Percentiles rank a stretch among this genome's conserved stretches.
Conservation (phyloP, 768 basidiomycete genomes). For the Pulveroboletus sp. region DNA sequence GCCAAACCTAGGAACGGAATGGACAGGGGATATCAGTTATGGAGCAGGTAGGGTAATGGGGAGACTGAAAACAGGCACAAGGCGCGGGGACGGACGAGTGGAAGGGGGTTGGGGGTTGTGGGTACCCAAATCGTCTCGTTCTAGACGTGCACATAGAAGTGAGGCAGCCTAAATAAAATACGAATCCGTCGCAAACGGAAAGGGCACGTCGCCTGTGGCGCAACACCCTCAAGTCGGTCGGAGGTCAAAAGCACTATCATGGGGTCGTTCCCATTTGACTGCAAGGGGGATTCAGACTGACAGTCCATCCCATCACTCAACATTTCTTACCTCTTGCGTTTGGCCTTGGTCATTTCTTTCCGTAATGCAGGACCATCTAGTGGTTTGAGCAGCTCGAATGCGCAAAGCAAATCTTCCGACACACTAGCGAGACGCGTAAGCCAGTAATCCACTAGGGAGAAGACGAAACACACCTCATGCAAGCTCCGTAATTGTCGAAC, state of each 20-base stretch:
- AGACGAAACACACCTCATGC: constrained; percentile 67
- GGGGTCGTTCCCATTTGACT: constrained; percentile 34
- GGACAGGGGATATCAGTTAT: constrained; percentile 28
- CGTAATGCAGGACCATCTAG: constrained; percentile 90
- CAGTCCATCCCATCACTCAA: not conserved
- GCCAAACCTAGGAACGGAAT: constrained; percentile 16
- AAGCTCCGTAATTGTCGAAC: constrained; percentile 93
- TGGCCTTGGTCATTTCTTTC: constrained; percentile 98
- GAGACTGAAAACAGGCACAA: constrained; percentile 16
- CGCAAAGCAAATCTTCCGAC: constrained; percentile 94
- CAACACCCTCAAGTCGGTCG: constrained; percentile 3
- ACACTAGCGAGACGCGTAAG: constrained; percentile 49
- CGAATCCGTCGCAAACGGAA: constrained; percentile 10
- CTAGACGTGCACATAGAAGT: constrained; percentile 22
- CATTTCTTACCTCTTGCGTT: constrained; percentile 79
- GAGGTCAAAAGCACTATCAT: constrained; percentile 10
- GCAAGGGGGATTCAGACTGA: constrained; percentile 1
- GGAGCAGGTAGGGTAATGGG: constrained; percentile 27
- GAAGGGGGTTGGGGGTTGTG: constrained; percentile 21
- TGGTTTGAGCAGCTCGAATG: constrained; percentile 95
- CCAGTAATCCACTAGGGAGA: constrained; percentile 1
- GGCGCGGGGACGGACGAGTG: constrained; percentile 13
- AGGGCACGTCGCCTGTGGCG: constrained; percentile 5
- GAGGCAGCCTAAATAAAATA: constrained; percentile 19
- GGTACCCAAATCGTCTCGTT: constrained; percentile 25